Percentiles rank a stretch among this genome's conserved stretches.
Evolutionary conservation across 2,329 filamentous ascomycete species (phyloP).

Genomic region (Aureobasidium melanogenum): DNA sequence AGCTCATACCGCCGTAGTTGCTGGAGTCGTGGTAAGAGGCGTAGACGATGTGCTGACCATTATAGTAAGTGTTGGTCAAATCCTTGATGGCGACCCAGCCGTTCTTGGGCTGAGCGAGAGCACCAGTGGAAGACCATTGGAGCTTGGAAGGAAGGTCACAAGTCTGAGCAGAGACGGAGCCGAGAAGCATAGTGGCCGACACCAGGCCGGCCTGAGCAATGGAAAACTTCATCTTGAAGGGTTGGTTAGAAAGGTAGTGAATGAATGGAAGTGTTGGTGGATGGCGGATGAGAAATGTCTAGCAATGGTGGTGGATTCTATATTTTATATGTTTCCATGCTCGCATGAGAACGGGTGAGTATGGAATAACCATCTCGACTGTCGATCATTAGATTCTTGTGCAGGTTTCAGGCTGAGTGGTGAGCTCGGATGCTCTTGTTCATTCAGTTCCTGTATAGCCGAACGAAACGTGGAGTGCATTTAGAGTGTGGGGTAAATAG

Average conservation of each 20-base stretch:
- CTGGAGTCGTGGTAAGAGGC: conserved; percentile 40
- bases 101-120: conserved; percentile 43
- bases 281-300: background rate
- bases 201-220: conserved; percentile 8
- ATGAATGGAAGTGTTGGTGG: background rate
- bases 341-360: background rate
- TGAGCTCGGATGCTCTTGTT: background rate
- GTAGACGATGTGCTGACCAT: conserved; percentile 54
- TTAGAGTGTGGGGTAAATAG: conserved; percentile 6
- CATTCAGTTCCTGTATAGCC: background rate
- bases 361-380: background rate
- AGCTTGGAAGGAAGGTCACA: conserved; percentile 49
- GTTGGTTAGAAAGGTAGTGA: background rate
- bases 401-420: conserved; percentile 8
- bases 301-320: background rate
- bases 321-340: background rate
- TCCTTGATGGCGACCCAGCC: conserved; percentile 55
- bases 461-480: conserved; percentile 6
- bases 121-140: conserved; percentile 44
- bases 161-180: conserved; percentile 13
- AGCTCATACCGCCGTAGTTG: conserved; percentile 51
- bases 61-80: conserved; percentile 48
- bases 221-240: conserved; percentile 13
- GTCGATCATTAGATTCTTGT: conserved; percentile 3
- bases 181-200: conserved; percentile 10